Conservation (phyloP, 129 eudicot genomes). For the Silybum marianum region DNA sequence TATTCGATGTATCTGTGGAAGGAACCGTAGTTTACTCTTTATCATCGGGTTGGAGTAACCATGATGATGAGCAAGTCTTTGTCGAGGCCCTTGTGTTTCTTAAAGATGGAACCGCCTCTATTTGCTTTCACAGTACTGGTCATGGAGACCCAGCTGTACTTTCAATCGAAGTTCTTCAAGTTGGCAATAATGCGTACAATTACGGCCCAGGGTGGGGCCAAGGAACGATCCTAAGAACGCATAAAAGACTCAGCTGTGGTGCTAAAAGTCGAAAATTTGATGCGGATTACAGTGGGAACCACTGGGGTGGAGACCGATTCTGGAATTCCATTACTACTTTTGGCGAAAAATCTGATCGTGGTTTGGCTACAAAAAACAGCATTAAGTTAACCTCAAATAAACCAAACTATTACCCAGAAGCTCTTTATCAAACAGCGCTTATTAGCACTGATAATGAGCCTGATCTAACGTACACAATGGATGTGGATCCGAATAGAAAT, state of each 20-base stretch:
- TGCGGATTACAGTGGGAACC: slow-evolving; percentile 70
- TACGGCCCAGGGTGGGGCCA: slow-evolving; percentile 68
- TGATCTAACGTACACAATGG: slow-evolving; percentile 66
- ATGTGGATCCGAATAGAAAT: slow-evolving; percentile 84
- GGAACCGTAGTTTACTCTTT: slow-evolving; percentile 81
- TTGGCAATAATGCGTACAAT: slow-evolving; percentile 67
- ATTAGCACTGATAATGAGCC: slow-evolving; percentile 63
- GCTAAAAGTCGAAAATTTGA: slow-evolving; percentile 63
- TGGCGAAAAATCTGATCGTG: slow-evolving; percentile 48
- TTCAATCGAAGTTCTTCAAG: slow-evolving; percentile 89
- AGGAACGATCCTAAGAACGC: slow-evolving; percentile 76
- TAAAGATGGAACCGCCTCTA: slow-evolving; percentile 63
- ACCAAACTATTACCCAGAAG: slow-evolving; percentile 90
- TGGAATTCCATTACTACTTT: slow-evolving; percentile 70
- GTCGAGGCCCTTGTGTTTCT: slow-evolving; percentile 84
- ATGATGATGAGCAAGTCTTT: slow-evolving; percentile 78
- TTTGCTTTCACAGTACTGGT: slow-evolving; percentile 97
- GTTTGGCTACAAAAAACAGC: slow-evolving; percentile 42
- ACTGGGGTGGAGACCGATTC: slow-evolving; percentile 94
- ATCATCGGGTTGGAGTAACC: slow-evolving; percentile 89
- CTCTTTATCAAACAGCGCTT: slow-evolving; percentile 74
- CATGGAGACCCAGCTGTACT: slow-evolving; percentile 93
- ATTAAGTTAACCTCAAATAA: slow-evolving; percentile 49
- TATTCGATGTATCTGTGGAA: slow-evolving; percentile 84
- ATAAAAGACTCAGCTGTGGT: slow-evolving; percentile 75